Evolutionary conservation across 2,329 filamentous ascomycete genomes (phyloP).

Genomic region (Penicillium paneum): DNA sequence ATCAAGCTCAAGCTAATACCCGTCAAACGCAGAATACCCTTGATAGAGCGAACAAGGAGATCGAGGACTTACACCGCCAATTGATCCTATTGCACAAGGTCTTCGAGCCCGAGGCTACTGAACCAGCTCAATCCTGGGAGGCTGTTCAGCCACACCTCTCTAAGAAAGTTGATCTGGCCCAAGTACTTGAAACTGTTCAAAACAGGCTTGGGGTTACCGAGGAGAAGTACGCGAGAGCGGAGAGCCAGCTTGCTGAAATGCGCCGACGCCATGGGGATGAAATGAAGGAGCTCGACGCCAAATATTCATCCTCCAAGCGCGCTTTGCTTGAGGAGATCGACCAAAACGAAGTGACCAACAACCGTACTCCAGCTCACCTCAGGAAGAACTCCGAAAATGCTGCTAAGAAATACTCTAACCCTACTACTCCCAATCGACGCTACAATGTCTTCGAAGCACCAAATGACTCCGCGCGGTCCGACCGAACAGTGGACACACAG

Average conservation of each 20-base stretch:
- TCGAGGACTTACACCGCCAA: constrained; percentile 74
- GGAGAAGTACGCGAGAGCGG: constrained; percentile 76
- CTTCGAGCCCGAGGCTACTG: constrained; percentile 71
- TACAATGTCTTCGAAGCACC: constrained; percentile 61
- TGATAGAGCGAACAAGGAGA: constrained; percentile 75
- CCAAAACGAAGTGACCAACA: constrained; percentile 70
- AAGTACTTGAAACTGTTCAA: constrained; percentile 84
- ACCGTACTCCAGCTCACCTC: constrained; percentile 70
- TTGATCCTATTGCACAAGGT: constrained; percentile 79
- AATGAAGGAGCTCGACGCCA: constrained; percentile 61
- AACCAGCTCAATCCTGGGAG: constrained; percentile 66
- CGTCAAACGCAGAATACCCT: constrained; percentile 75
- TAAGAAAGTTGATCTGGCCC: constrained; percentile 69
- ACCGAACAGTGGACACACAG: constrained; percentile 78
- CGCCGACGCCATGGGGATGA: constrained; percentile 71
- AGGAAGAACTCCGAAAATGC: constrained; percentile 57
- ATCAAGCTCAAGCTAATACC: constrained; percentile 80
- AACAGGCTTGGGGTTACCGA: constrained; percentile 80
- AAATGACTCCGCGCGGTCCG: constrained; percentile 76
- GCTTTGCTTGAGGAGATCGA: constrained; percentile 84
- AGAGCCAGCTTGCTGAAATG: constrained; percentile 75
- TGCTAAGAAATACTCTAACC: constrained; percentile 65
- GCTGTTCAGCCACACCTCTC: constrained; percentile 66
- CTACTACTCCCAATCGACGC: constrained; percentile 73
- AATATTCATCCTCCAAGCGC: constrained; percentile 63